These are phyloP conservation scores for Mycena floridula DNA, from an alignment of 768 basidiomycete genomes.

Conservation along the genomic window DNA sequence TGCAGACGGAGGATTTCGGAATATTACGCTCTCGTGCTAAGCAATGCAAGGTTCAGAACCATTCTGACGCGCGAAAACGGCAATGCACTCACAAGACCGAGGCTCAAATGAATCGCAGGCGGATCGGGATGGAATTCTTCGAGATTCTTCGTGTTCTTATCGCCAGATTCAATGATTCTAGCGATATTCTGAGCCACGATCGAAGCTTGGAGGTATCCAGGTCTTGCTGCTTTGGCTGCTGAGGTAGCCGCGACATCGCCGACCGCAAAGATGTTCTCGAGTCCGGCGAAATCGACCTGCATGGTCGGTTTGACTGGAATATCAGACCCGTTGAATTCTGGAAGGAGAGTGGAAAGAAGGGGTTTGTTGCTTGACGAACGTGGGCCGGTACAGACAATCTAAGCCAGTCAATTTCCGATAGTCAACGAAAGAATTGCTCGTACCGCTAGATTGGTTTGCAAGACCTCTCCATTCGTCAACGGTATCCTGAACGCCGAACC, in stretches of 20 bases:
- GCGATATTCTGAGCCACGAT: constrained; percentile 35
- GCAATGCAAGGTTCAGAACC: constrained; percentile 17
- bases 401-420: neutral
- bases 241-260: constrained; percentile 45
- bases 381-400: constrained; percentile 26
- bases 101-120: constrained; percentile 37
- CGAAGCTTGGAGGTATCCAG: constrained; percentile 30
- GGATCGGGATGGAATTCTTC: constrained; percentile 27
- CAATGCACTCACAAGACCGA: constrained; percentile 31
- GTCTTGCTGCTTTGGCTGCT: constrained; percentile 39
- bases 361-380: constrained; percentile 15
- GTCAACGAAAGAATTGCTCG: constrained; percentile 3
- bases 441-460: constrained; percentile 37
- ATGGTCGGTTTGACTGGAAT: constrained; percentile 19
- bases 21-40: constrained; percentile 15
- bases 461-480: constrained; percentile 29
- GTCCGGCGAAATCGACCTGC: constrained; percentile 17
- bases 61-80: constrained; percentile 21
- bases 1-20: constrained; percentile 13
- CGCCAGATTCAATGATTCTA: constrained; percentile 20
- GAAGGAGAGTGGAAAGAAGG: constrained; percentile 18
- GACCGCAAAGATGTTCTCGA: constrained; percentile 36
- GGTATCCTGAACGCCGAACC: constrained; percentile 20
- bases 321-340: constrained; percentile 5
- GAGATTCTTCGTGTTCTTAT: constrained; percentile 7